Evolutionary conservation across 768 basidiomycete species (phyloP), one percentile per base, ranked within the genome.

Genomic region (Serpula lacrymans): DNA sequence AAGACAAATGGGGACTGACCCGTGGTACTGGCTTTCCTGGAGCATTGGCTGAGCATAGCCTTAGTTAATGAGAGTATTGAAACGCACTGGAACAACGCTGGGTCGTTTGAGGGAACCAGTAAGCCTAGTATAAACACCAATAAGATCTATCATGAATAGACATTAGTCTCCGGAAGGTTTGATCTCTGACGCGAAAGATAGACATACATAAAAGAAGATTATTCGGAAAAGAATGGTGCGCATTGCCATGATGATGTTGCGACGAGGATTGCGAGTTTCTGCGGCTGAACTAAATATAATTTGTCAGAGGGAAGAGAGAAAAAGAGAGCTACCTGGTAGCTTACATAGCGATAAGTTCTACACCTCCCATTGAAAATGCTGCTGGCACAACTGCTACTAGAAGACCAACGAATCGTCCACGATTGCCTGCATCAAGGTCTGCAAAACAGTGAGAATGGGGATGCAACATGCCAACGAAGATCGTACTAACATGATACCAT

Each of bases 1-100:
- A 92, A 83, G 41, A 92, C 89, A 62, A 88, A 94, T 2, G 90
- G 90, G 4, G 87, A 89, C 38, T 81, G 59, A 1, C 82, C 78
- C 13, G 88, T 88, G n/a, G 52, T 42, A 33, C 14, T 14, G 6
- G 31, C 31, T 14, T 3, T 4, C 10, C 5, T 25, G 28, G n/a
- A n/a, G n/a, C n/a, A n/a, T n/a, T n/a, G n/a, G n/a, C n/a, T n/a
- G n/a, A n/a, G n/a, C n/a, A n/a, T n/a, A n/a, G n/a, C n/a, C n/a
- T n/a, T n/a, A n/a, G n/a, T n/a, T n/a, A n/a, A n/a, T n/a, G n/a
- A n/a, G n/a, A n/a, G n/a, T n/a, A n/a, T n/a, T n/a, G n/a, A n/a
- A n/a, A n/a, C n/a, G n/a, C 68, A 34, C 23, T 65, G 57, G 31
- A 82, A 67, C 29, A 86, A 65, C 10, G 60, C 54, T 0, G 57